A percentile compares a stretch with the other conserved stretches of the same genome.
Conservation (phyloP, 164 flowering plant genomes). For the Litsea cubeba region DNA sequence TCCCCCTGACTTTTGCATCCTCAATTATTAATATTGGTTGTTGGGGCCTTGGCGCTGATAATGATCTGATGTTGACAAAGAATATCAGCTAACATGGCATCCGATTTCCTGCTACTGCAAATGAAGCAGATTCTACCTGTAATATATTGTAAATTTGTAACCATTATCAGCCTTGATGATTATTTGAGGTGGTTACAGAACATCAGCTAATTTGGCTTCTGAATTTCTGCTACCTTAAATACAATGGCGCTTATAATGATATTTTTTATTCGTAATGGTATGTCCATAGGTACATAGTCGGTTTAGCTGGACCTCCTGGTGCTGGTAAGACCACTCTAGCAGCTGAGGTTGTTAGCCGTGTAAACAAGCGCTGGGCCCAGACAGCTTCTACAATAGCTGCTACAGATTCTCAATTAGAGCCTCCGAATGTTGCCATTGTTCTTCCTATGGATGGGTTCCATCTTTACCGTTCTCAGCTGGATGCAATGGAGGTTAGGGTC, state of each 20-base stretch:
- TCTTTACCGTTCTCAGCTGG: constrained; percentile 84
- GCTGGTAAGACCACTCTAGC: constrained; percentile 92
- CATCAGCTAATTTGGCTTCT: neutral
- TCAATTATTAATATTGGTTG: neutral
- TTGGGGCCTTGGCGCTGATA: neutral
- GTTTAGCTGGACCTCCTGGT: constrained; percentile 96
- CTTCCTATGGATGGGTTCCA: constrained; percentile 99
- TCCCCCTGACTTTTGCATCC: neutral
- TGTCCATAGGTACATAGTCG: constrained; percentile 61
- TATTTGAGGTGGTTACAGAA: neutral
- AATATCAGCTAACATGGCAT: neutral
- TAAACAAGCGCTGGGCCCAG: constrained; percentile 68
- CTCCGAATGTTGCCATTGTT: constrained; percentile 66
- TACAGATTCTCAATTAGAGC: constrained; percentile 36
- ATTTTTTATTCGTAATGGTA: neutral
- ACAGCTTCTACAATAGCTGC: constrained; percentile 41
- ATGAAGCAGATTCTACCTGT: neutral
- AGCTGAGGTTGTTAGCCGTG: constrained; percentile 57
- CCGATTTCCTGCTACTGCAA: neutral
- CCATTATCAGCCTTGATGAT: too few relatives aligned
- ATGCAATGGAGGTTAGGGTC: constrained; percentile 76
- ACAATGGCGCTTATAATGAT: neutral
- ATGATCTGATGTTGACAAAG: neutral
- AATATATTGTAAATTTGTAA: too few relatives aligned
- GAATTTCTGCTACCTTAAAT: neutral